Percentiles rank a stretch among this genome's conserved stretches.
These are phyloP conservation scores for Adansonia grandidieri DNA, from an alignment of 441 rosid genomes.

Conservation along the genomic window DNA sequence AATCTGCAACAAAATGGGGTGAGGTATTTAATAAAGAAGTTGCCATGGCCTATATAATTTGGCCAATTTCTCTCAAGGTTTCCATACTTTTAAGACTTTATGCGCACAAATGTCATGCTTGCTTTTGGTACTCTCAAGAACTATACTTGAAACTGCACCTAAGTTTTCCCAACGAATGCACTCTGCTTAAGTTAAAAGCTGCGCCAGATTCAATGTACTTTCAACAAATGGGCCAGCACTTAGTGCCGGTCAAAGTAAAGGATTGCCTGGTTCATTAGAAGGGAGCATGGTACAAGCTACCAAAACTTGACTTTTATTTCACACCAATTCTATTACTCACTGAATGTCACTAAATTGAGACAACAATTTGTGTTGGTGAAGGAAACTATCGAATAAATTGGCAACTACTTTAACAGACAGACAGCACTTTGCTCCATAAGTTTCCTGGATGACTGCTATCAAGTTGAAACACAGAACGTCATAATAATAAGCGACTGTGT, in stretches of 20 bases:
- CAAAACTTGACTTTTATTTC: background rate
- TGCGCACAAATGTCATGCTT: background rate
- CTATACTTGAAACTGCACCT: background rate
- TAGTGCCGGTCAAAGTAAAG: background rate
- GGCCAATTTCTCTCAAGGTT: background rate
- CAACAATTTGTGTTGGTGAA: background rate
- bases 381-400: background rate
- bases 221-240: background rate
- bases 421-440: background rate
- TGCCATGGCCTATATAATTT: background rate
- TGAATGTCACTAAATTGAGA: background rate
- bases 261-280: background rate
- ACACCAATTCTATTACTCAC: background rate
- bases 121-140: background rate
- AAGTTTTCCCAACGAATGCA: background rate
- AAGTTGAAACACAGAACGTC: background rate
- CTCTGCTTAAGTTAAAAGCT: background rate
- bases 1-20: background rate
- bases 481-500: slow-evolving; percentile 22
- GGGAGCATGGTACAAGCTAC: background rate
- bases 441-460: background rate
- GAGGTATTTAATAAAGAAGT: background rate
- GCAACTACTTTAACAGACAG: background rate
- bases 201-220: background rate
- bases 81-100: background rate